Percentiles rank a stretch among this genome's conserved stretches.
Evolutionary conservation across 164 flowering plant species (phyloP).

Genomic region (Hamamelis virginiana): DNA sequence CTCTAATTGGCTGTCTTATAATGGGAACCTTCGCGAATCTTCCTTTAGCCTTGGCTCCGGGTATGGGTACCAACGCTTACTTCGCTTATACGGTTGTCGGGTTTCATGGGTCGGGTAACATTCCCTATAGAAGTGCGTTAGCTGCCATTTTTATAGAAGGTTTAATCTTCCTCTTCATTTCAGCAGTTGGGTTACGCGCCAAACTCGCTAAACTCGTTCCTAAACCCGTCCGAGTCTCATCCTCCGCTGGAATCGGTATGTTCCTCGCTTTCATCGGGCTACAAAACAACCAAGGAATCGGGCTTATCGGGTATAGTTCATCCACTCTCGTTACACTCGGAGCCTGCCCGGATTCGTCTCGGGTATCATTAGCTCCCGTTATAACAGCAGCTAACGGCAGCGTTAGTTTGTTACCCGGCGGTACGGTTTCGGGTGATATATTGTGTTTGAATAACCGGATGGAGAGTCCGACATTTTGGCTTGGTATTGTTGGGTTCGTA

Average conservation of each 20-base stretch:
- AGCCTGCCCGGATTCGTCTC: conserved; percentile 63
- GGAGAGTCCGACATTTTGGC: conserved; percentile 95
- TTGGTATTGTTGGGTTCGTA: conserved; percentile 74
- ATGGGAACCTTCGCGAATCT: conserved; percentile 87
- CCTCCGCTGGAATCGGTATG: conserved; percentile 87
- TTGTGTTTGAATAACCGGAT: conserved; percentile 53
- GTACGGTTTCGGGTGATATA: conserved; percentile 59
- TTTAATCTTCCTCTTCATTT: conserved; percentile 59
- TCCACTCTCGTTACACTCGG: conserved; percentile 78
- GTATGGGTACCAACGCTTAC: conserved; percentile 92
- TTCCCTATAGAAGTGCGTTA: conserved; percentile 60
- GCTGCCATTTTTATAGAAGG: conserved; percentile 84
- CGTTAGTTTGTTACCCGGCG: conserved; percentile 58
- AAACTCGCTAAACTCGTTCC: conserved; percentile 76
- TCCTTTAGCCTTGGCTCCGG: conserved; percentile 84
- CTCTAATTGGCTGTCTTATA: conserved; percentile 70
- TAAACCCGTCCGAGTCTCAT: conserved; percentile 70
- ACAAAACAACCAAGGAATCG: conserved; percentile 79
- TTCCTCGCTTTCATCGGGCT: conserved; percentile 89
- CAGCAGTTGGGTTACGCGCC: conserved; percentile 75
- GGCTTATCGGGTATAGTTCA: conserved; percentile 67
- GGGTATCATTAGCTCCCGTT: conserved; percentile 68
- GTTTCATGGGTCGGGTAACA: conserved; percentile 78
- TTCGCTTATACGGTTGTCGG: conserved; percentile 95
- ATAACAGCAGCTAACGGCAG: conserved; percentile 56